Base-by-base conservation (phyloP, 1,284 basidiomycete genomes). In the Pseudozyma hubeiensis region DNA sequence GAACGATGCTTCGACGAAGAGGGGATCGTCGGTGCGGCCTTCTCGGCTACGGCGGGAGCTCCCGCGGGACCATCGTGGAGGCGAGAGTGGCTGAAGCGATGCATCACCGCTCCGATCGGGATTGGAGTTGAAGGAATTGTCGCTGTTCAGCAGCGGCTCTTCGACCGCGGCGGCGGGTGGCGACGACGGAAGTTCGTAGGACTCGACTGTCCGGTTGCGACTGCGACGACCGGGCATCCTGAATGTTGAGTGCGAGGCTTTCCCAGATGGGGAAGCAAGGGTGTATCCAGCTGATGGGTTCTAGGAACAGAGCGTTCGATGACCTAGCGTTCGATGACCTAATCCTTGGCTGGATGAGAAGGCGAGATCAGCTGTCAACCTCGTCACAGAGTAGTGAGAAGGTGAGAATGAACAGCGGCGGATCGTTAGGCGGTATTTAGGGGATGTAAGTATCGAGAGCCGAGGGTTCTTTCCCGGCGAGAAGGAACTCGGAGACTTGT, bases 101-200 rank as follows among this genome's bases (percentile, higher is more conserved):
- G 58, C 59, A 46, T 61, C 57, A 14, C 50, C 51, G 37, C 53
- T 61, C n/a, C 17, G 9, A 14, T 67, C 64, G 2, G 66, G 53
- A 10, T 56, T 54, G 29, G 56, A 45, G 8, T 53, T 53, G 49
- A 48, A 53, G 0, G 64, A 66, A 48, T 55, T 56, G 45, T 59
- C 44, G 14, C 24, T 24, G 16, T 48, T 52, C 47, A 68, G 66
- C 30, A 68, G 39, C 31, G 66, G 66, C 39, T 63, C 41, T 16
- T 68, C 47, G 37, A 63, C 52, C 8, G 59, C 48, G 2, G 52
- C 59, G 7, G 37, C 35, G 9, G 50, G 55, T 19, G 60, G 66
- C 11, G 66, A 63, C n/a, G 55, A 41, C 2, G 66, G 66, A 19
- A 67, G 58, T 39, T 63, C 60, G 31, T 68, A 63, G 0, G 66